Evolutionary conservation across 805 yeast species (phyloP).

Genomic region (Ascoidea asiatica): DNA sequence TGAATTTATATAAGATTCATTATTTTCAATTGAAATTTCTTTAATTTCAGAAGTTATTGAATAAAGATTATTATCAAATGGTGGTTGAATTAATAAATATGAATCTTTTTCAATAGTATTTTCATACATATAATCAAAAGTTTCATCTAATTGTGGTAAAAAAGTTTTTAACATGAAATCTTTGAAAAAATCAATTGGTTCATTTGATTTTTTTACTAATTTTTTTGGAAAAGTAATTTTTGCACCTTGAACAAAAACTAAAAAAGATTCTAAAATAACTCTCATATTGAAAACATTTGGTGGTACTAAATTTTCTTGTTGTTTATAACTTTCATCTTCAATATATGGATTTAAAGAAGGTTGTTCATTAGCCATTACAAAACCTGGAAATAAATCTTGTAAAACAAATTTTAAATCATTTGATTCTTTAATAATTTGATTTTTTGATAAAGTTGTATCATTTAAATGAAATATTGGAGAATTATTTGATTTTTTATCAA

Average conservation of each 20-base stretch:
- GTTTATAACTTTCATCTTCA: slow-evolving; percentile 42
- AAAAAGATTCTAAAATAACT: slow-evolving; percentile 58
- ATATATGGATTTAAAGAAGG: slow-evolving; percentile 33
- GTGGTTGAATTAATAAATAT: slow-evolving; percentile 20
- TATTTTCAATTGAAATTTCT: no score
- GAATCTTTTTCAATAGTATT: slow-evolving; percentile 28
- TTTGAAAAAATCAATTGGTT: slow-evolving; percentile 38
- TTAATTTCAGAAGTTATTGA: slow-evolving; percentile 17
- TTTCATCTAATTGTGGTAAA: slow-evolving; percentile 47
- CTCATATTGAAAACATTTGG: slow-evolving; percentile 72
- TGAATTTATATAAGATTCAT: no score
- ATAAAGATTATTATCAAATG: slow-evolving; percentile 16
- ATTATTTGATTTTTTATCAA: background rate
- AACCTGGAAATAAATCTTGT: slow-evolving; percentile 62
- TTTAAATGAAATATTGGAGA: slow-evolving; percentile 5
- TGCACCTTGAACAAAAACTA: slow-evolving; percentile 53
- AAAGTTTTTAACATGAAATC: slow-evolving; percentile 53
- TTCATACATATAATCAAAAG: slow-evolving; percentile 39
- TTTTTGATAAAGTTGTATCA: slow-evolving; percentile 11
- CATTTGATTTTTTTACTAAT: slow-evolving; percentile 9
- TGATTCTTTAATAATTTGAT: slow-evolving; percentile 16
- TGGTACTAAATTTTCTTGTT: slow-evolving; percentile 52
- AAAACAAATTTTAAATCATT: slow-evolving; percentile 30
- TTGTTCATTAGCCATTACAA: slow-evolving; percentile 22
- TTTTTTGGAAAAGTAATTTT: slow-evolving; percentile 23